Evolutionary conservation across 495 filamentous ascomycete genomes (phyloP), one percentile per base, ranked within the genome.

Genomic region (Talaromyces nanjingensis): DNA sequence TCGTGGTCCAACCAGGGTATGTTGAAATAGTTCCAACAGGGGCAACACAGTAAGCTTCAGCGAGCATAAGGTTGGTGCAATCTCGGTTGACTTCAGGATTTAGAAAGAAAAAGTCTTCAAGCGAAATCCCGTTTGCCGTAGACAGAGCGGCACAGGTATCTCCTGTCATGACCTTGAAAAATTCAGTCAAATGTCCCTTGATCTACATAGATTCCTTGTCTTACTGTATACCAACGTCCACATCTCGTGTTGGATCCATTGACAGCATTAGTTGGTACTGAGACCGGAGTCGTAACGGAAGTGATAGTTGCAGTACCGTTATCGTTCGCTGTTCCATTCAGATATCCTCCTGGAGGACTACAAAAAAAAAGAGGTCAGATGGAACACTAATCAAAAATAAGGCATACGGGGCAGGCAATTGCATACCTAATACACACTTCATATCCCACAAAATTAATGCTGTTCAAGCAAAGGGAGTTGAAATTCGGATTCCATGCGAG

Each of bases 401-500:
- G 22, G 52, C 27, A 27, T 55, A 22, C 12, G 18, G 20, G 24
- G 52, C 52, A 55, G 22, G n/a, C 18, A 55, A 22, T 24, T 12
- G 11, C 20, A 39, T 60, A 65, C 63, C 64, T 65, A 9, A 65
- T 34, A 62, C 64, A 65, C 47, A 65, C 39, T 27, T 61, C 58
- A 31, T 25, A 53, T 33, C 45, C 58, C 6, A 59, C 67, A n/a
- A 68, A 53, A 65, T 66, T 70, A 45, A 53, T 61, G 24, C 52
- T 55, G 52, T 55, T 55, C 22, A 24, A 27, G 52, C 62, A 69
- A 54, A 59, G 58, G n/a, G 45, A 65, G 67, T 67, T 62, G 60
- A 69, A 69, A 57, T 64, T 65, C 54, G 68, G 70, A 65, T 65
- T 62, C 69, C 69, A 73, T 64, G 57, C 42, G 4, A 52, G 42